phyloP scores from a whole-genome alignment of 805 yeast species.

The Wickerhamiella parazyma region DNA sequence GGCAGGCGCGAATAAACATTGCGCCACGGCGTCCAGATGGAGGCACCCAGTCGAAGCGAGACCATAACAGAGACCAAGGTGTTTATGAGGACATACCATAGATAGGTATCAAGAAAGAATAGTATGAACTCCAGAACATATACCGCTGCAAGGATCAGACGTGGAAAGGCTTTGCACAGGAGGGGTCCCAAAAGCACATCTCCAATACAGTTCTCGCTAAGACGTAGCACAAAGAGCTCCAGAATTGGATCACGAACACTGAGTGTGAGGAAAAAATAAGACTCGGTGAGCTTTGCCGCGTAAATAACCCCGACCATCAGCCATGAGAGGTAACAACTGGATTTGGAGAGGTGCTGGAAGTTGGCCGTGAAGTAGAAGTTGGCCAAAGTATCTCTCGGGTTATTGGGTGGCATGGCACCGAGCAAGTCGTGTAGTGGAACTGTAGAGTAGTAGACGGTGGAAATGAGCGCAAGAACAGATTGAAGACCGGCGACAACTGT shows the following conservation, averaged over 20 bases:
- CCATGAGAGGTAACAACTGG: constrained; percentile 46
- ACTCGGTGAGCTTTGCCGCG: constrained; percentile 54
- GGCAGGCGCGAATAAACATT: constrained; percentile 66
- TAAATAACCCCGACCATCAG: constrained; percentile 61
- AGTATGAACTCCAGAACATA: constrained; percentile 49
- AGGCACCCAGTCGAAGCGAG: constrained; percentile 61
- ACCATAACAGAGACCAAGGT: constrained; percentile 58
- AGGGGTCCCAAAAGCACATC: constrained; percentile 40
- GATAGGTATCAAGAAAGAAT: constrained; percentile 67
- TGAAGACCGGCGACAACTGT: constrained; percentile 38
- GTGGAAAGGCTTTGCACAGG: constrained; percentile 45
- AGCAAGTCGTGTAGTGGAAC: constrained; percentile 50
- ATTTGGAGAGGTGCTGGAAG: constrained; percentile 39
- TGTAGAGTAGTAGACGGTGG: constrained; percentile 44
- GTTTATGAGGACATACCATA: constrained; percentile 78
- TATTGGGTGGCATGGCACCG: constrained; percentile 23
- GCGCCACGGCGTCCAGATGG: constrained; percentile 84
- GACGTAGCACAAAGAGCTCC: constrained; percentile 44
- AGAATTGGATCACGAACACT: constrained; percentile 63
- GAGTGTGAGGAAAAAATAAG: constrained; percentile 62
- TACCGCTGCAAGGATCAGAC: constrained; percentile 40
- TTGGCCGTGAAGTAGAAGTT: constrained; percentile 47
- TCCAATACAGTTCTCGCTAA: constrained; percentile 44
- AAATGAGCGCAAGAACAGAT: constrained; percentile 39
- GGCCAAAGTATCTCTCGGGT: constrained; percentile 27